These are phyloP conservation scores for Aspergillus terreus DNA, from an alignment of 2,329 filamentous ascomycete species.

Conservation along the genomic window DNA sequence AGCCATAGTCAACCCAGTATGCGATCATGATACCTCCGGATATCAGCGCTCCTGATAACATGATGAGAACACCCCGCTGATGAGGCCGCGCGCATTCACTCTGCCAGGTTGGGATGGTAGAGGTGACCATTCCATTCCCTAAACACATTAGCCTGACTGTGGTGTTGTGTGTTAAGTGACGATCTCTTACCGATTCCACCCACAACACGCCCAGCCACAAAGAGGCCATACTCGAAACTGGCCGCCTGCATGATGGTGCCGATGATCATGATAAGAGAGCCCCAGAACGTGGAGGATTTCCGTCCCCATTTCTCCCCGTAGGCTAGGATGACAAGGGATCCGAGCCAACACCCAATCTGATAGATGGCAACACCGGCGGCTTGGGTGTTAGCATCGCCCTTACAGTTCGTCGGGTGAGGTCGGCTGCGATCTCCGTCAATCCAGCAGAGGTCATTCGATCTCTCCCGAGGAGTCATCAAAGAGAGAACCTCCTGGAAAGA, in stretches of 20 bases:
- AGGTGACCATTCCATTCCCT: background rate
- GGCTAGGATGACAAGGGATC: conserved; percentile 4
- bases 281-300: conserved; percentile 7
- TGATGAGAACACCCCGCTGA: conserved; percentile 24
- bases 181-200: conserved; percentile 30
- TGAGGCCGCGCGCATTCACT: conserved; percentile 25
- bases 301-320: conserved; percentile 7
- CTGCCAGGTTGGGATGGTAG: conserved; percentile 30
- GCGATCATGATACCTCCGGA: conserved; percentile 20
- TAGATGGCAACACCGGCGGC: conserved; percentile 6
- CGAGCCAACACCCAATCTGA: conserved; percentile 5
- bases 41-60: conserved; percentile 20
- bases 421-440: background rate
- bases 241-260: conserved; percentile 6
- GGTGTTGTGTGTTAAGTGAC: background rate
- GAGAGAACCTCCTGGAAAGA: conserved; percentile 4
- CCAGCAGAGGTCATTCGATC: conserved; percentile 6
- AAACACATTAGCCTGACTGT: background rate
- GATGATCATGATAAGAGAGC: conserved; percentile 6
- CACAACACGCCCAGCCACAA: conserved; percentile 27
- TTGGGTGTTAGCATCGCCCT: conserved; percentile 6
- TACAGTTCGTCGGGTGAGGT: conserved; percentile 2
- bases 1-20: conserved; percentile 25
- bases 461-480: conserved; percentile 4
- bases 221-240: conserved; percentile 24